Evolutionary conservation across 2,329 filamentous ascomycete species (phyloP).

Genomic region (Scorias spongiosa): DNA sequence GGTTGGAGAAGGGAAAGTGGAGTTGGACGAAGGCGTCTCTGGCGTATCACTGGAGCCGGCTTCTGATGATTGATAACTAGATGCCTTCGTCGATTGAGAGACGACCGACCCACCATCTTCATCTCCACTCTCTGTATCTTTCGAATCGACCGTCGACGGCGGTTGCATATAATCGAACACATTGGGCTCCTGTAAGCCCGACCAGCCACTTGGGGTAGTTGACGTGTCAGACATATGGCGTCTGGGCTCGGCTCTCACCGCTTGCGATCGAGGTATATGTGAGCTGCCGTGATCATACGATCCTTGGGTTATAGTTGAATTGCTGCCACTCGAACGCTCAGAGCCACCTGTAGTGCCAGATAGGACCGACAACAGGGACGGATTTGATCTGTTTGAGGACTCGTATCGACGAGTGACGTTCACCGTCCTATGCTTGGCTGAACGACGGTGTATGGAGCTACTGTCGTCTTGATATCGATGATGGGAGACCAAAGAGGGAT

Average conservation of each 20-base stretch:
- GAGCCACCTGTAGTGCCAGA: slow-evolving; percentile 27
- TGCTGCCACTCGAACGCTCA: slow-evolving; percentile 28
- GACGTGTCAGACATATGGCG: slow-evolving; percentile 5
- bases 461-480: slow-evolving; percentile 3
- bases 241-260: slow-evolving; percentile 4
- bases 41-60: slow-evolving; percentile 17
- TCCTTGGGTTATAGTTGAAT: slow-evolving; percentile 29
- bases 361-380: slow-evolving; percentile 27
- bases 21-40: slow-evolving; percentile 17
- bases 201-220: background rate
- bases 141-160: slow-evolving; percentile 7
- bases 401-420: slow-evolving; percentile 20
- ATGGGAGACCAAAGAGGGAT: background rate
- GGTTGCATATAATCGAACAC: slow-evolving; percentile 17
- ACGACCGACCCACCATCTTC: slow-evolving; percentile 7
- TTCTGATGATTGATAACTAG: slow-evolving; percentile 17
- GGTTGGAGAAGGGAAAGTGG: slow-evolving; percentile 17
- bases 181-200: slow-evolving; percentile 10
- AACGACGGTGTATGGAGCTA: slow-evolving; percentile 10
- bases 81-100: slow-evolving; percentile 12
- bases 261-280: slow-evolving; percentile 4
- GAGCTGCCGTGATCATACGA: slow-evolving; percentile 22
- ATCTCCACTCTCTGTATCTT: slow-evolving; percentile 3
- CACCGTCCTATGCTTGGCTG: slow-evolving; percentile 19
- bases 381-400: slow-evolving; percentile 19